phyloP scores from a whole-genome alignment of 192 early-diverging fungal genomes.

The Backusella australiensis region DNA sequence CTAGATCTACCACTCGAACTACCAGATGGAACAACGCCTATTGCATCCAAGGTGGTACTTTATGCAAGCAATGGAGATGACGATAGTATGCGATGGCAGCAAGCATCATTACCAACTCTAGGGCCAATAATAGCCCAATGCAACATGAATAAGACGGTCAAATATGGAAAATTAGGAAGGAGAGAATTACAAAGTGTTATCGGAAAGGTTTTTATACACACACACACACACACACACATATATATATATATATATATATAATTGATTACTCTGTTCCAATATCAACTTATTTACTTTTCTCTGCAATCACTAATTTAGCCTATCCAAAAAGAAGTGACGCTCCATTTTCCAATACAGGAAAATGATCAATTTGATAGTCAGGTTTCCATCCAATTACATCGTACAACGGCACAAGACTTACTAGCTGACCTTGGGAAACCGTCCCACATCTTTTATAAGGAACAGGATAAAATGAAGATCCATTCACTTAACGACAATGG shows the following conservation, averaged over 20 bases:
- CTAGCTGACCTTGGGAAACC: slow-evolving; percentile 67
- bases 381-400: slow-evolving; percentile 46
- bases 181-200: slow-evolving; percentile 46
- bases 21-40: slow-evolving; percentile 71
- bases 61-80: slow-evolving; percentile 41
- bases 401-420: slow-evolving; percentile 67
- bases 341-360: slow-evolving; percentile 35
- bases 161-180: slow-evolving; percentile 34
- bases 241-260: neutral
- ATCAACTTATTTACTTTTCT: neutral
- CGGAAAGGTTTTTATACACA: slow-evolving; percentile 37
- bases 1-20: slow-evolving; percentile 65
- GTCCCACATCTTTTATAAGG: slow-evolving; percentile 56
- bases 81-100: slow-evolving; percentile 40
- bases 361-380: slow-evolving; percentile 5
- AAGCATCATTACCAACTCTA: slow-evolving; percentile 38
- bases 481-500: slow-evolving; percentile 43
- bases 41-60: slow-evolving; percentile 60
- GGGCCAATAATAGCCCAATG: slow-evolving; percentile 29
- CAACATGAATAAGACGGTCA: slow-evolving; percentile 24
- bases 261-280: neutral
- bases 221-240: neutral
- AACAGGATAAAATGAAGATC: slow-evolving; percentile 72
- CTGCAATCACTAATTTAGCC: neutral
- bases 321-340: slow-evolving; percentile 28